These are phyloP conservation scores for Datura wrightii DNA, from an alignment of 257 asterid genomes.

Conservation along the genomic window DNA sequence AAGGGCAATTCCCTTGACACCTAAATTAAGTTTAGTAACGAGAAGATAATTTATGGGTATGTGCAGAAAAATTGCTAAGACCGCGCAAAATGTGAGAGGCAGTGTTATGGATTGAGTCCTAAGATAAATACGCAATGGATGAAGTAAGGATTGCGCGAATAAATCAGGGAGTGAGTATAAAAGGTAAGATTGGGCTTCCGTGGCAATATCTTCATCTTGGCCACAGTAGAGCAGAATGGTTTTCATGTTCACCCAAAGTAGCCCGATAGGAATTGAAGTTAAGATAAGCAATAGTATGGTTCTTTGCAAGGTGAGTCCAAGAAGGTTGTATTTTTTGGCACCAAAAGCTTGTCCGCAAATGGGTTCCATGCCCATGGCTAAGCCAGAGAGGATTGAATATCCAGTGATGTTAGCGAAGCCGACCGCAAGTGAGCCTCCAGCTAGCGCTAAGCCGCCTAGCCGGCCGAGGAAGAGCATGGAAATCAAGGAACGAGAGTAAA, in stretches of 20 bases:
- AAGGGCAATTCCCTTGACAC: constrained; percentile 43
- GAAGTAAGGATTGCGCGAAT: constrained; percentile 41
- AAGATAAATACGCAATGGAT: constrained; percentile 46
- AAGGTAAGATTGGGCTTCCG: constrained; percentile 41
- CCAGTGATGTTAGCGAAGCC: constrained; percentile 46
- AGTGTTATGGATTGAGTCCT: constrained; percentile 45
- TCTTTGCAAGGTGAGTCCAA: constrained; percentile 38
- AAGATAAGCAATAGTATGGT: constrained; percentile 31
- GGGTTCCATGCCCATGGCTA: constrained; percentile 51
- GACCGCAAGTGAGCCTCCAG: constrained; percentile 41
- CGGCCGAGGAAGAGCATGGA: constrained; percentile 45
- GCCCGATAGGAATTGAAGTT: constrained; percentile 37
- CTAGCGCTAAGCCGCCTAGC: constrained; percentile 38
- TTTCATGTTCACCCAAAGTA: constrained; percentile 41
- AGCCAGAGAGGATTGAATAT: constrained; percentile 41
- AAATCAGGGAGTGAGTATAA: constrained; percentile 42
- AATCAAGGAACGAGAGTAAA: constrained; percentile 45
- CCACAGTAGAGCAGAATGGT: constrained; percentile 33
- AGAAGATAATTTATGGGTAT: constrained; percentile 42
- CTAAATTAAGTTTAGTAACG: constrained; percentile 41
- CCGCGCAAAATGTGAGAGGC: constrained; percentile 43
- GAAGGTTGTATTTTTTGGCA: constrained; percentile 38
- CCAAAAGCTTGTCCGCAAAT: constrained; percentile 49
- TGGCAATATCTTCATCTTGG: constrained; percentile 46
- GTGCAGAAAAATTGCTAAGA: constrained; percentile 35